phyloP scores from a whole-genome alignment of 257 asterid species.

The Scutellaria galericulata region DNA sequence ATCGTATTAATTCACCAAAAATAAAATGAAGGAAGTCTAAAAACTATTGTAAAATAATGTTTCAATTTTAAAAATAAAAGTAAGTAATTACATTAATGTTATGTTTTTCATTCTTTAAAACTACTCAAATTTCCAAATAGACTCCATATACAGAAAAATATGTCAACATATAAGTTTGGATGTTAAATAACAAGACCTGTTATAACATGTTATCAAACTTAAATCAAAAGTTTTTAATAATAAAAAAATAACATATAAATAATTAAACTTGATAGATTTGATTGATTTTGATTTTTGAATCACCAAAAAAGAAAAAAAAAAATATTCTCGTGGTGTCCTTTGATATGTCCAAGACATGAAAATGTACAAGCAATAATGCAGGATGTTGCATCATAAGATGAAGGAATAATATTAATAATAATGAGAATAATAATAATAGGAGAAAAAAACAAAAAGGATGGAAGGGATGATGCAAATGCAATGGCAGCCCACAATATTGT shows the following conservation, averaged over 20 bases:
- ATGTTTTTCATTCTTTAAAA: neutral
- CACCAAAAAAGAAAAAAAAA: neutral
- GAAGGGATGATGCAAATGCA: neutral
- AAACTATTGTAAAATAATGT: too few species aligned
- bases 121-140: neutral
- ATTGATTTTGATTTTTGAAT: constrained; percentile 15
- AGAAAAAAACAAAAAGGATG: constrained; percentile 4
- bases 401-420: neutral
- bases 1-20: too few species aligned
- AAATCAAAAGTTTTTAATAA: too few species aligned
- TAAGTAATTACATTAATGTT: too few species aligned
- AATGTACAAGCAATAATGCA: constrained; percentile 38
- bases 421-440: neutral
- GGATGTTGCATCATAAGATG: constrained; percentile 31
- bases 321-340: neutral
- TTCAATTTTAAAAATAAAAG: too few species aligned
- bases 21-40: too few species aligned
- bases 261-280: neutral
- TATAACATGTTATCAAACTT: too few species aligned
- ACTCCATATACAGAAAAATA: too few species aligned
- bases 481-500: constrained; percentile 46
- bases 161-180: neutral
- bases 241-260: neutral
- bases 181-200: neutral
- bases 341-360: constrained; percentile 29